A percentile compares a stretch with the other conserved stretches of the same genome.
Evolutionary conservation across 768 basidiomycete genomes (phyloP).

Genomic region (Phanerochaete carnosa): DNA sequence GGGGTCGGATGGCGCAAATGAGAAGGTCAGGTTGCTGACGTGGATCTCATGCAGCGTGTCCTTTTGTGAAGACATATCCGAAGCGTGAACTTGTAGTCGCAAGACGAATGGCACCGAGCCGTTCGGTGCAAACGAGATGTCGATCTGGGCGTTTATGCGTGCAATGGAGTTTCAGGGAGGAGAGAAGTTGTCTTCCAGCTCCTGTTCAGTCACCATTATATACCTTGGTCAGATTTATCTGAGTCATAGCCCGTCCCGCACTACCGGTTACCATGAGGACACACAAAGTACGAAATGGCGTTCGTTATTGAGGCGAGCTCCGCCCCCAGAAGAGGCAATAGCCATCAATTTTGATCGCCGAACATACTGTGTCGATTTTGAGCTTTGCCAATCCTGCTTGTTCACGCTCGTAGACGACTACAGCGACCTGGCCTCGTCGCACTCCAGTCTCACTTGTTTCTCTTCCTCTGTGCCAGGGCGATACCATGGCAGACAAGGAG

Average conservation of each 20-base stretch:
- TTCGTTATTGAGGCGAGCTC: neutral
- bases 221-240: too few relatives aligned
- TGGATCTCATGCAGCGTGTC: constrained; percentile 28
- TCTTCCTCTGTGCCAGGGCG: neutral
- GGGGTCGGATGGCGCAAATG: constrained; percentile 38
- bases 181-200: too few relatives aligned
- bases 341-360: neutral
- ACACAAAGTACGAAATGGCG: too few relatives aligned
- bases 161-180: too few relatives aligned
- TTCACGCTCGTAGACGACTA: neutral
- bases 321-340: neutral
- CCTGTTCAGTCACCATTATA: too few relatives aligned
- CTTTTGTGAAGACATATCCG: neutral
- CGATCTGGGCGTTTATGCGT: too few relatives aligned
- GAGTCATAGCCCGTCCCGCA: too few relatives aligned
- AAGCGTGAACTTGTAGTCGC: neutral
- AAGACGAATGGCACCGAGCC: neutral
- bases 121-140: too few relatives aligned
- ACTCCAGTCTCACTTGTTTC: neutral
- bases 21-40: constrained; percentile 51
- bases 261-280: too few relatives aligned
- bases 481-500: neutral
- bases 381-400: neutral
- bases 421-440: neutral
- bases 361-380: neutral